Base-by-base conservation (phyloP, 2,329 filamentous ascomycete species). In the Triangularia verruculosa region DNA sequence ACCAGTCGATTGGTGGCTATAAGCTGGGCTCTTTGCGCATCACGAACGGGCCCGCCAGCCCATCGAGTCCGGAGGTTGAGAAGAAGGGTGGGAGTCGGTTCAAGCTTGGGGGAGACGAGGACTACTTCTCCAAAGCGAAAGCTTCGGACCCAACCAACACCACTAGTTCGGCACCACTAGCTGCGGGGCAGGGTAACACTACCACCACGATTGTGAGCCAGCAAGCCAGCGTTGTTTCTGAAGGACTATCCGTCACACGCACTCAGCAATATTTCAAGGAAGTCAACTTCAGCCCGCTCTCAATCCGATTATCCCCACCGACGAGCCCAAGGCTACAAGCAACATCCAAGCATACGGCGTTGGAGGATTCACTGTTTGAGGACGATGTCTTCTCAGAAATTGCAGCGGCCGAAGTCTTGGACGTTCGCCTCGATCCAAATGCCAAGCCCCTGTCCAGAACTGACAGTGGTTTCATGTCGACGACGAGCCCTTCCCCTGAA, bases 11-110 rank as follows among this genome's bases (percentile, higher is more conserved):
- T 30, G 86, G 86, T 2, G 83, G 80, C 11, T 88, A 87, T 71
- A 86, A 86, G 70, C 81, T 87, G 60, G 87, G 87, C 1, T 85
- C 85, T 1, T 70, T 89, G 57, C 82, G 84, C 34, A 88, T 89
- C 62, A 87, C 79, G 22, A 89, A 89, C 72, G 86, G 85, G 13
- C 76, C 78, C 2, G 79, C 75, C 1, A 84, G 81, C 62, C 86
- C 86, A 2, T 73, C 76, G n/a, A 85, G 81, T 55, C 75, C 79
- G 62, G 69, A 73, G 58, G 27, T 66, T 12, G 70, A 72, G n/a
- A 69, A 52, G 54, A 47, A 47, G 11, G 64, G 63, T 6, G 63
- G 39, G 24, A 61, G 34, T 17, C 62, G 59, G 5, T 22, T 9
- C 25, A 39, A 47, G 15, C 25, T 13, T 3, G 30, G 39, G 11